phyloP scores from a whole-genome alignment of 2,329 filamentous ascomycete genomes.

The Aspergillus felis region DNA sequence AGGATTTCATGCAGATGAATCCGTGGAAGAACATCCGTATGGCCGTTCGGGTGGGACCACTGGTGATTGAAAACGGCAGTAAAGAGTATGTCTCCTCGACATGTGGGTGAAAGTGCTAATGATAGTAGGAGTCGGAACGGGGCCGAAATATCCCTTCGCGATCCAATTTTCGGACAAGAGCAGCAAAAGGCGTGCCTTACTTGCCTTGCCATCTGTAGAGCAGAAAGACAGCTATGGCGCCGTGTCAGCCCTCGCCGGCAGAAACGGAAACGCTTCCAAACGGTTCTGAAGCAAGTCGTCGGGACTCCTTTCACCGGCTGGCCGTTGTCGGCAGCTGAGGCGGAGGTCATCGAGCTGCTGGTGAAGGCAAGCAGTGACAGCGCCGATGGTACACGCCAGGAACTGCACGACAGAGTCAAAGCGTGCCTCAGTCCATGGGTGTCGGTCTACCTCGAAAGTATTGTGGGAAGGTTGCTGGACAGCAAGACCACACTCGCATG shows the following conservation, averaged over 20 bases:
- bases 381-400: neutral
- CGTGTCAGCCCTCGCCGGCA: neutral
- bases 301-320: constrained; percentile 34
- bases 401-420: constrained; percentile 15
- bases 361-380: neutral
- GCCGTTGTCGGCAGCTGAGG: constrained; percentile 16
- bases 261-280: constrained; percentile 32
- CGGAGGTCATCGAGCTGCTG: constrained; percentile 20
- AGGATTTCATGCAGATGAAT: constrained; percentile 27
- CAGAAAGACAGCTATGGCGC: constrained; percentile 4
- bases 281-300: constrained; percentile 42
- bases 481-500: constrained; percentile 26
- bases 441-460: constrained; percentile 28
- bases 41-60: constrained; percentile 37
- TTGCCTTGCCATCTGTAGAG: neutral
- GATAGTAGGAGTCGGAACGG: constrained; percentile 10
- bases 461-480: constrained; percentile 26
- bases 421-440: constrained; percentile 20
- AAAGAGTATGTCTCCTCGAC: constrained; percentile 28
- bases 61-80: constrained; percentile 41
- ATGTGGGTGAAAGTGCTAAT: neutral
- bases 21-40: constrained; percentile 41
- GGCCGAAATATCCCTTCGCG: constrained; percentile 9
- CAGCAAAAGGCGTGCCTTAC: neutral
- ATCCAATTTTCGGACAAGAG: constrained; percentile 11